phyloP scores from a whole-genome alignment of 1,139 yeast genomes.

The Blastobotrys petasosporus region DNA sequence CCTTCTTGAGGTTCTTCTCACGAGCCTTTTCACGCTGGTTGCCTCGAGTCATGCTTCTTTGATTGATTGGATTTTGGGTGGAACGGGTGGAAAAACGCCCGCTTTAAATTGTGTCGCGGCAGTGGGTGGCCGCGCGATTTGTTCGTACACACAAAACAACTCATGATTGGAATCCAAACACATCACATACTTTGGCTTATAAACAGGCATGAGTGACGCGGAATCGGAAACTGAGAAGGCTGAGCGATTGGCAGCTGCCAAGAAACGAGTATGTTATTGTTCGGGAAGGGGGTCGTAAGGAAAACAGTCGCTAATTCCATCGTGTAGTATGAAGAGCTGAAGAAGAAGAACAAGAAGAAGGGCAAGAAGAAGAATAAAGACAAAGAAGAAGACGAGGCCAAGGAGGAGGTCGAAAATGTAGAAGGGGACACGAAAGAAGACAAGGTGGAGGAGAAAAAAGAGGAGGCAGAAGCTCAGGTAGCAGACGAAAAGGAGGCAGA shows the following conservation, averaged over 20 bases:
- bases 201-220: constrained; percentile 10
- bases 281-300: background rate
- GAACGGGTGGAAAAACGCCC: background rate
- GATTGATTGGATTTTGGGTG: too few relatives aligned
- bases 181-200: background rate
- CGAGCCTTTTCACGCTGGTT: constrained; percentile 95
- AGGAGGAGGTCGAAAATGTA: constrained; percentile 9
- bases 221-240: constrained; percentile 39
- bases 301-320: constrained; percentile 5
- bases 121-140: background rate
- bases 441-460: constrained; percentile 3
- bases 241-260: constrained; percentile 58
- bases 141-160: background rate
- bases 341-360: constrained; percentile 33
- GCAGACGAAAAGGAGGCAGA: constrained; percentile 2
- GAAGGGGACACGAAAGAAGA: constrained; percentile 6
- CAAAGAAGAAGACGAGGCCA: constrained; percentile 10
- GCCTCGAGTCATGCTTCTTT: constrained; percentile 74
- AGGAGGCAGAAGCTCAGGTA: constrained; percentile 4
- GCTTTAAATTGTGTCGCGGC: background rate
- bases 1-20: constrained; percentile 79
- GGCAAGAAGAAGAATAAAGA: constrained; percentile 8
- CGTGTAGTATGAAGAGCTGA: constrained; percentile 49
- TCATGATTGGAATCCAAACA: constrained; percentile 1
- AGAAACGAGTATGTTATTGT: constrained; percentile 41